A percentile compares a stretch with the other conserved stretches of the same genome.
Evolutionary conservation across 1,284 basidiomycete genomes (phyloP).

Genomic region (Apiotrichum akiyoshidainum): DNA sequence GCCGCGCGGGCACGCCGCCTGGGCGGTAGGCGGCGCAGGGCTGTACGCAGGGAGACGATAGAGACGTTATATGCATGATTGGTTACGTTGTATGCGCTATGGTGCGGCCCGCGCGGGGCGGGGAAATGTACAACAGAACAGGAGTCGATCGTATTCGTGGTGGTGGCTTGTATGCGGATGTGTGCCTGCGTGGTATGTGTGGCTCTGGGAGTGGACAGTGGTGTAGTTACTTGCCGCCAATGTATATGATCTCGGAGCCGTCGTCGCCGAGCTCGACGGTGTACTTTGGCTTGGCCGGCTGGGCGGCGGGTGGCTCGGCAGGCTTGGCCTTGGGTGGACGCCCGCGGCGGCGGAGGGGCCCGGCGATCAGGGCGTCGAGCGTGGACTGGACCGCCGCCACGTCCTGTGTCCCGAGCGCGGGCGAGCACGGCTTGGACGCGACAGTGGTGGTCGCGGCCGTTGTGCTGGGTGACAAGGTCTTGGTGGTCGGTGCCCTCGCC

Average conservation of each 20-base stretch:
- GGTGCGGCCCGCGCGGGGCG: neutral
- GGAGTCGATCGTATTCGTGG: neutral
- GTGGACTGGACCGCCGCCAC: neutral
- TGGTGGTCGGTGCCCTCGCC: too few species aligned
- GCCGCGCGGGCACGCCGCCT: slow-evolving; percentile 51
- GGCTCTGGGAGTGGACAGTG: too few species aligned
- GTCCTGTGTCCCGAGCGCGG: neutral
- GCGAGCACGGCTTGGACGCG: too few species aligned
- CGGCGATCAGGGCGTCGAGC: slow-evolving; percentile 10
- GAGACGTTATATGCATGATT: neutral
- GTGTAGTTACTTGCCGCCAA: neutral
- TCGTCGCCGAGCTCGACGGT: slow-evolving; percentile 5
- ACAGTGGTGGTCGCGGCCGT: too few species aligned
- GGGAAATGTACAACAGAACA: neutral
- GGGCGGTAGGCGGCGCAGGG: neutral
- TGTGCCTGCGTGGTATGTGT: too few species aligned
- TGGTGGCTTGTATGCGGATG: neutral
- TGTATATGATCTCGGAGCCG: slow-evolving; percentile 11
- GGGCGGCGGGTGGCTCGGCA: neutral
- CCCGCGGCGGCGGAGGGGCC: neutral
- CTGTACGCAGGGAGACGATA: too few species aligned
- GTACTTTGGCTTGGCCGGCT: neutral
- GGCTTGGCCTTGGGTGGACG: neutral
- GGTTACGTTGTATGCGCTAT: neutral
- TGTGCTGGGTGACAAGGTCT: too few species aligned